A percentile compares a stretch with the other conserved stretches of the same genome.
phyloP scores from a whole-genome alignment of 1,284 basidiomycete genomes.

The Termitomyces sp. region DNA sequence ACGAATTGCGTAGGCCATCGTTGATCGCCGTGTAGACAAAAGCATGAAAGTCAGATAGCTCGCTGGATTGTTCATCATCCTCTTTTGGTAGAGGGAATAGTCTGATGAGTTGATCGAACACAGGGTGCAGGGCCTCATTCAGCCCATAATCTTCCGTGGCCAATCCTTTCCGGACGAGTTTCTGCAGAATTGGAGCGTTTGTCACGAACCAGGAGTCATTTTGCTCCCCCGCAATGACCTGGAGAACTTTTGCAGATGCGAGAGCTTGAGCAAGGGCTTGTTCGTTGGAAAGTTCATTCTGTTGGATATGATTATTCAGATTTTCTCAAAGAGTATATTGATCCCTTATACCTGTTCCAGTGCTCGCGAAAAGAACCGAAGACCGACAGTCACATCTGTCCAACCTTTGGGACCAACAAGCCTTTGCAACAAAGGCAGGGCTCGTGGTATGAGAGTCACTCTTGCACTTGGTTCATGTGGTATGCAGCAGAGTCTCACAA shows the following conservation, averaged over 20 bases:
- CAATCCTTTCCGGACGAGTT: constrained; percentile 87
- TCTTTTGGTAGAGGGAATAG: constrained; percentile 83
- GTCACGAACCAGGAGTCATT: constrained; percentile 78
- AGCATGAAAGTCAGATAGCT: constrained; percentile 74
- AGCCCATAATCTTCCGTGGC: constrained; percentile 70
- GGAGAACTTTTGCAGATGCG: constrained; percentile 86
- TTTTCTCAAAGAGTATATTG: neutral
- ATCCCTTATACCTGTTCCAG: constrained; percentile 65
- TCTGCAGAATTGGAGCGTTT: constrained; percentile 81
- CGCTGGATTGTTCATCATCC: constrained; percentile 61
- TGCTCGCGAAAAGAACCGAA: constrained; percentile 82
- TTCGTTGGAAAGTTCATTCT: constrained; percentile 75
- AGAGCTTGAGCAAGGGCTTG: constrained; percentile 65
- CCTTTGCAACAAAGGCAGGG: constrained; percentile 75
- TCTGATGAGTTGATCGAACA: constrained; percentile 84
- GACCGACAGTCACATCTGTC: constrained; percentile 91
- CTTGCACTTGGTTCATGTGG: constrained; percentile 66
- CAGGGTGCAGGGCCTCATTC: constrained; percentile 77
- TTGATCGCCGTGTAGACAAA: constrained; percentile 75
- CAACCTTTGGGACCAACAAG: constrained; percentile 83
- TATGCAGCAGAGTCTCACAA: constrained; percentile 84
- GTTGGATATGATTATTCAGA: neutral
- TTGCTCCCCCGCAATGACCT: constrained; percentile 82
- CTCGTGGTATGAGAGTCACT: constrained; percentile 67
- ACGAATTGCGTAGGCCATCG: constrained; percentile 77